Conservation (phyloP, 441 rosid species). For the Populus hybrid region DNA sequence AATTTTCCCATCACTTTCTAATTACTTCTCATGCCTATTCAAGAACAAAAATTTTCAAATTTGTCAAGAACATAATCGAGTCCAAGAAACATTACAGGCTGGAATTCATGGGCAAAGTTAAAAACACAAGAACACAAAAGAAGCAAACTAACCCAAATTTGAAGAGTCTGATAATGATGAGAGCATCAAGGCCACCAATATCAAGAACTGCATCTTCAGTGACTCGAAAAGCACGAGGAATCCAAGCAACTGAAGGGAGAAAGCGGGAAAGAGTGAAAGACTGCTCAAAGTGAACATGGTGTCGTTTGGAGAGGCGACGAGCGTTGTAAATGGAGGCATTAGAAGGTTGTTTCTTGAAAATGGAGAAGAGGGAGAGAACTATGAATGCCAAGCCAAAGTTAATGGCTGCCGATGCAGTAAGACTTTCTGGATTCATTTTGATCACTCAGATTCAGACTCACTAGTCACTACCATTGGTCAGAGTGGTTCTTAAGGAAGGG, state of each 20-base stretch:
- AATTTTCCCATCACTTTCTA: too few species aligned
- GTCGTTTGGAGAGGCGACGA: constrained; percentile 55
- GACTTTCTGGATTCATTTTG: constrained; percentile 60
- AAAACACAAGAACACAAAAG: not conserved
- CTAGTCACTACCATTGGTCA: not conserved
- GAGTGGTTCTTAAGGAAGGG: not conserved
- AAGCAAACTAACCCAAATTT: constrained; percentile 62
- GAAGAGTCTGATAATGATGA: constrained; percentile 76
- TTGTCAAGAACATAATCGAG: not conserved
- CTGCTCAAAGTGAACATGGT: constrained; percentile 29
- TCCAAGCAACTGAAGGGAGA: constrained; percentile 82
- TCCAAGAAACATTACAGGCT: not conserved
- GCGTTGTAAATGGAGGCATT: constrained; percentile 75
- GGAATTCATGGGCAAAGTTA: not conserved
- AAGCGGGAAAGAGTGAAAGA: constrained; percentile 48
- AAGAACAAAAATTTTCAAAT: not conserved
- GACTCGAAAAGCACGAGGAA: constrained; percentile 62
- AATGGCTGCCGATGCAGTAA: constrained; percentile 72
- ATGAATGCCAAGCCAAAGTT: constrained; percentile 73
- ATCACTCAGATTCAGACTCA: not conserved
- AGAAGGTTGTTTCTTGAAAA: constrained; percentile 75
- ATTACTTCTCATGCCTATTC: too few species aligned
- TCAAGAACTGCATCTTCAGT: constrained; percentile 69
- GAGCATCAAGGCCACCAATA: constrained; percentile 69
- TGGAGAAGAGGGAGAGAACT: constrained; percentile 68